phyloP scores from a whole-genome alignment of 2,329 filamentous ascomycete species.

The Monascus ruber region DNA sequence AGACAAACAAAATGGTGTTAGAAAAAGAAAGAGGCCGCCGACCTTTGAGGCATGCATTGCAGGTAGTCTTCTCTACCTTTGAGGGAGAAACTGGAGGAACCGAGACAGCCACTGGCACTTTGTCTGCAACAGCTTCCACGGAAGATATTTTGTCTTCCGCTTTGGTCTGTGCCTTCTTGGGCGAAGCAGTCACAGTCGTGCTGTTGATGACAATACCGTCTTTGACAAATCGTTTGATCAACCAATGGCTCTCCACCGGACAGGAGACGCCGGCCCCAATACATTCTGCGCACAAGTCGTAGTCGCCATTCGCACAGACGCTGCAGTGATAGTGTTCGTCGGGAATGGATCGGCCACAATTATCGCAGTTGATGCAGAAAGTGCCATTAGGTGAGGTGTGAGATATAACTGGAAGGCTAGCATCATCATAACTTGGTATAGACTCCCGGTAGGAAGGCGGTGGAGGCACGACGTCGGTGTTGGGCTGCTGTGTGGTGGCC shows the following conservation, averaged over 20 bases:
- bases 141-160: constrained; percentile 8
- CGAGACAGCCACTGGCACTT: constrained; percentile 13
- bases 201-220: constrained; percentile 73
- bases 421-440: constrained; percentile 15
- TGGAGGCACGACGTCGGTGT: constrained; percentile 1
- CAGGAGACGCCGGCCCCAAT: constrained; percentile 67
- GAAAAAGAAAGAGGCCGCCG: constrained; percentile 11
- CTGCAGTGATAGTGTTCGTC: constrained; percentile 89
- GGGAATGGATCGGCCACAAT: constrained; percentile 66
- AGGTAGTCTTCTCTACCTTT: constrained; percentile 31
- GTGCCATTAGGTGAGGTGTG: constrained; percentile 27
- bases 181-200: constrained; percentile 67
- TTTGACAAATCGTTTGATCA: constrained; percentile 79
- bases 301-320: constrained; percentile 86
- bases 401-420: constrained; percentile 20
- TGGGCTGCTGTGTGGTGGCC: constrained; percentile 4
- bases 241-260: constrained; percentile 70
- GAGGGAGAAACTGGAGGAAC: constrained; percentile 8
- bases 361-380: constrained; percentile 90
- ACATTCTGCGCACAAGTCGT: constrained; percentile 77
- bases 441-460: constrained; percentile 17
- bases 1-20: constrained; percentile 4
- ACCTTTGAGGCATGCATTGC: constrained; percentile 57
- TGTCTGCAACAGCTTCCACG: constrained; percentile 11
- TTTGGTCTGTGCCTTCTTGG: constrained; percentile 42